phyloP scores from a whole-genome alignment of 441 rosid genomes.

The Manihot esculenta region DNA sequence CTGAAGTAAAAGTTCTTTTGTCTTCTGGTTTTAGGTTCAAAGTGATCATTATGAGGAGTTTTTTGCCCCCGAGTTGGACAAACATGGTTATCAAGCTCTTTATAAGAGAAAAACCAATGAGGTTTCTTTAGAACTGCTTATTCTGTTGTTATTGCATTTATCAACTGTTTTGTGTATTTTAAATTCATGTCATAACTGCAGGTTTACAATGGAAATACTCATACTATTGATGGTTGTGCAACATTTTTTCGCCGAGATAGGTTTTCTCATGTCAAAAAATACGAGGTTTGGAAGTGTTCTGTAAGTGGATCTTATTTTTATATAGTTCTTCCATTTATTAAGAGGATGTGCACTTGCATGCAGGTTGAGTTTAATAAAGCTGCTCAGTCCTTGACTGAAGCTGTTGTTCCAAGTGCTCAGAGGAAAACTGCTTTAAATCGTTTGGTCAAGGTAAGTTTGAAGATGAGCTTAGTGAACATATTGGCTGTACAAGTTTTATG shows the following conservation, averaged over 20 bases:
- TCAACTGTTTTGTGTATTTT: neutral
- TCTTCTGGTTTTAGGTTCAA: slow-evolving; percentile 68
- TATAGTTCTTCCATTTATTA: slow-evolving; percentile 21
- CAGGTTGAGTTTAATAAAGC: slow-evolving; percentile 99
- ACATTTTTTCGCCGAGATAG: slow-evolving; percentile 99
- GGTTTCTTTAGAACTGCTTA: slow-evolving; percentile 45
- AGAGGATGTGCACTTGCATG: slow-evolving; percentile 24
- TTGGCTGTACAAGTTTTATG: slow-evolving; percentile 14
- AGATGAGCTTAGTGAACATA: slow-evolving; percentile 5
- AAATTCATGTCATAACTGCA: slow-evolving; percentile 33
- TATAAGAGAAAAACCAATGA: slow-evolving; percentile 94
- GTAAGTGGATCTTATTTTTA: neutral
- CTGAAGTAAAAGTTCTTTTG: neutral
- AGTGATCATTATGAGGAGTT: slow-evolving; percentile 91
- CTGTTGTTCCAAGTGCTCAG: slow-evolving; percentile 75
- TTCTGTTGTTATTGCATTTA: slow-evolving; percentile 2
- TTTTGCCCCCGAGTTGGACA: slow-evolving; percentile 95
- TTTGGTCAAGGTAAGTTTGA: slow-evolving; percentile 67
- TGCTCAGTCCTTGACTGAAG: slow-evolving; percentile 97
- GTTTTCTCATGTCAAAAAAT: slow-evolving; percentile 95
- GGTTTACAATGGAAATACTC: slow-evolving; percentile 76
- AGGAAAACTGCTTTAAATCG: slow-evolving; percentile 87
- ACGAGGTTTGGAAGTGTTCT: slow-evolving; percentile 62
- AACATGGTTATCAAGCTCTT: slow-evolving; percentile 95
- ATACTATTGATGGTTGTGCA: slow-evolving; percentile 90